Evolutionary conservation across 805 yeast species (phyloP).

Genomic region (Wickerhamiella sergipiensis): DNA sequence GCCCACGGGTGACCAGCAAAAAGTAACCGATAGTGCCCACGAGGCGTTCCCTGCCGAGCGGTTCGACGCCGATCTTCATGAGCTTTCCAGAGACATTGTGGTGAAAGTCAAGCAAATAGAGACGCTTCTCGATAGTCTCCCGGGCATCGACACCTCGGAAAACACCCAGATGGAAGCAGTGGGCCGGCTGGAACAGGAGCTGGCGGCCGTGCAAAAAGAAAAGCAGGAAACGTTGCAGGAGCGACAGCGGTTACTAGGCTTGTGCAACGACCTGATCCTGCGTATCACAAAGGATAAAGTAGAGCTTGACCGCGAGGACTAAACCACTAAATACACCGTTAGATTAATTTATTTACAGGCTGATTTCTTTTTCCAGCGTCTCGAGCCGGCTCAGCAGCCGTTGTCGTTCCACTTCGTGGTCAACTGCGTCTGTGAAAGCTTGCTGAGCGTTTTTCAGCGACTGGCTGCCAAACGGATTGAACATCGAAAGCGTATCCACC

Average conservation of each 20-base stretch:
- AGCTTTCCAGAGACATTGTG: constrained; percentile 72
- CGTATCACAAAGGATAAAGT: constrained; percentile 40
- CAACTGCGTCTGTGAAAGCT: constrained; percentile 26
- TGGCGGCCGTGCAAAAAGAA: constrained; percentile 44
- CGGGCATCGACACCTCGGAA: constrained; percentile 82
- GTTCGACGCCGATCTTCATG: constrained; percentile 39
- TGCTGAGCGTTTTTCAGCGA: constrained; percentile 29
- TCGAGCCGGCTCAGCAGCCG: background rate
- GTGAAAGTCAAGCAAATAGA: constrained; percentile 77
- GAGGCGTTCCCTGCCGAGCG: constrained; percentile 17
- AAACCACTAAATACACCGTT: too few species aligned
- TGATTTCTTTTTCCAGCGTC: background rate
- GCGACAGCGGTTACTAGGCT: constrained; percentile 47
- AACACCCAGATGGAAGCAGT: constrained; percentile 57
- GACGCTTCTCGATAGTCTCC: constrained; percentile 73
- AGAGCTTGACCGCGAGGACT: constrained; percentile 16
- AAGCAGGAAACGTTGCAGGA: constrained; percentile 43
- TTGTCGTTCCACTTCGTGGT: constrained; percentile 3
- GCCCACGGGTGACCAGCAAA: constrained; percentile 37
- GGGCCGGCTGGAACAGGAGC: constrained; percentile 44
- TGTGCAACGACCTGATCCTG: constrained; percentile 54
- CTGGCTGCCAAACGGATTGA: constrained; percentile 35
- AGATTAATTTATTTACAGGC: too few species aligned
- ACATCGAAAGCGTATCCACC: constrained; percentile 31
- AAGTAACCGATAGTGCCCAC: constrained; percentile 44